phyloP scores from a whole-genome alignment of 2,329 filamentous ascomycete genomes.

The Ophiosphaerella korrae region DNA sequence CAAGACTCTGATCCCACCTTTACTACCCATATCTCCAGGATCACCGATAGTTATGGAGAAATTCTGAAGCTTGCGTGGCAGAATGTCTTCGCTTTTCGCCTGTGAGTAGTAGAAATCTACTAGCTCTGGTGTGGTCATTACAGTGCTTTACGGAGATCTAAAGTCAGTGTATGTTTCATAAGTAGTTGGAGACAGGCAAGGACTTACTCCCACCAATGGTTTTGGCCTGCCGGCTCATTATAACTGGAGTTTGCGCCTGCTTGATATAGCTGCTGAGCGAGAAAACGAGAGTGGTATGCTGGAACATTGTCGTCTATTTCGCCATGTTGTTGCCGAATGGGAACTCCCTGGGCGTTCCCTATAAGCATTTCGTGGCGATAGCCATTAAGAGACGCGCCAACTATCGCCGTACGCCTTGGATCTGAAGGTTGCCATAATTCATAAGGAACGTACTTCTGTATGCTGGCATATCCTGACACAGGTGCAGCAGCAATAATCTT shows the following conservation, averaged over 20 bases:
- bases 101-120: slow-evolving; percentile 55
- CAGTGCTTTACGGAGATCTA: slow-evolving; percentile 30
- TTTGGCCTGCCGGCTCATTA: slow-evolving; percentile 55
- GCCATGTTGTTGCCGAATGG: slow-evolving; percentile 63
- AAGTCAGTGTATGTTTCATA: background rate
- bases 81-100: slow-evolving; percentile 13
- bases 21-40: slow-evolving; percentile 58
- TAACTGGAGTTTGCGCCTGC: slow-evolving; percentile 52
- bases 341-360: slow-evolving; percentile 58
- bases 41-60: slow-evolving; percentile 59
- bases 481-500: slow-evolving; percentile 61
- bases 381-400: slow-evolving; percentile 56
- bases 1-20: slow-evolving; percentile 57
- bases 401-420: slow-evolving; percentile 53
- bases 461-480: slow-evolving; percentile 64
- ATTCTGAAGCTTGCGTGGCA: slow-evolving; percentile 29
- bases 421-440: slow-evolving; percentile 61
- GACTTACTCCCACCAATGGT: slow-evolving; percentile 57
- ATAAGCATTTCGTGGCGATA: slow-evolving; percentile 63
- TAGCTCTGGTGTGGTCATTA: slow-evolving; percentile 59
- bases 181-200: background rate
- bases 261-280: slow-evolving; percentile 56
- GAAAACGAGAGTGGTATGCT: slow-evolving; percentile 60
- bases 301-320: slow-evolving; percentile 64
- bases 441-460: slow-evolving; percentile 65